Evolutionary conservation across 305 asterid species (phyloP).

Genomic region (Salvia sclarea): DNA sequence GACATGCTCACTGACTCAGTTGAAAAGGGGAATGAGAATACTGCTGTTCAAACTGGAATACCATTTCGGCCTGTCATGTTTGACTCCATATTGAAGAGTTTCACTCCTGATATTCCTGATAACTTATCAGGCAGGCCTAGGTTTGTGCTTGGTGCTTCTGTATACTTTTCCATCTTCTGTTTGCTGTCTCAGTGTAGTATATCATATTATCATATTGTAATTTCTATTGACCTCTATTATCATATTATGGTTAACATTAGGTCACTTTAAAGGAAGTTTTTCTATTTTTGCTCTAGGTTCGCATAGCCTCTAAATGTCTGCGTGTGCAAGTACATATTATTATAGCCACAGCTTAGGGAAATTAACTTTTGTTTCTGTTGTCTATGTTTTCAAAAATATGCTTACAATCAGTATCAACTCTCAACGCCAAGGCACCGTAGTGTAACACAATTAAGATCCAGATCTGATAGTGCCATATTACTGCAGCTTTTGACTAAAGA

Average conservation of each 20-base stretch:
- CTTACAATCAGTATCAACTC: constrained; percentile 11
- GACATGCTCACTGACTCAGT: constrained; percentile 51
- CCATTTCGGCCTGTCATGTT: constrained; percentile 82
- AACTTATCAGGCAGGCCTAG: constrained; percentile 79
- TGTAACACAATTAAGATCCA: constrained; percentile 2
- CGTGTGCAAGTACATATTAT: constrained; percentile 1
- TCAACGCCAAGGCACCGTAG: background rate
- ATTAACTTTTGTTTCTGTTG: background rate
- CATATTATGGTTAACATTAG: constrained; percentile 1
- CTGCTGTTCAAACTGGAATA: constrained; percentile 52
- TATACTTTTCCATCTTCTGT: constrained; percentile 18
- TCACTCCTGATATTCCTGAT: constrained; percentile 76
- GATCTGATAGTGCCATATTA: background rate
- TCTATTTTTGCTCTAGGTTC: background rate
- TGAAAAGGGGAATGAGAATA: constrained; percentile 48
- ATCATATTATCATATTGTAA: constrained; percentile 3
- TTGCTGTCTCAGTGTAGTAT: constrained; percentile 10
- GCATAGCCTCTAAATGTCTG: background rate
- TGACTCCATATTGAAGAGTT: constrained; percentile 63
- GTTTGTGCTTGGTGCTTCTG: constrained; percentile 39
- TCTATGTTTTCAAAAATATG: background rate
- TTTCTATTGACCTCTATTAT: constrained; percentile 14
- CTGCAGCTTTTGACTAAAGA: constrained; percentile 5
- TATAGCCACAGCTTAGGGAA: background rate
- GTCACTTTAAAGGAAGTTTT: background rate